A percentile compares a stretch with the other conserved stretches of the same genome.
Evolutionary conservation across 306 rosid species (phyloP).

Genomic region (Quercus alba): DNA sequence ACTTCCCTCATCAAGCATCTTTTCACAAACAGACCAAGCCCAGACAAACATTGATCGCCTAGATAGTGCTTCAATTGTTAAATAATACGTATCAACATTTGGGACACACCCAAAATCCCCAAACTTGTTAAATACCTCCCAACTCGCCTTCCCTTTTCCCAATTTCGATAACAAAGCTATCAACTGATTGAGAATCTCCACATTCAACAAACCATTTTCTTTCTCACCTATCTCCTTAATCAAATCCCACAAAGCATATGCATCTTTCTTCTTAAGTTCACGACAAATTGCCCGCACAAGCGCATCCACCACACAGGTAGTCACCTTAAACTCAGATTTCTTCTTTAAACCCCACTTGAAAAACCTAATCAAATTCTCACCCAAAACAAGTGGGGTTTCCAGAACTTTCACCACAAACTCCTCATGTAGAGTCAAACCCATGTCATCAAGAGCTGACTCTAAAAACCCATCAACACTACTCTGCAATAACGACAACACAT

Average conservation of each 20-base stretch:
- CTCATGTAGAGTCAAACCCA: conserved; percentile 43
- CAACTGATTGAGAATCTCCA: conserved; percentile 47
- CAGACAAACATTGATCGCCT: conserved; percentile 42
- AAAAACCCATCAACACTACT: conserved; percentile 45
- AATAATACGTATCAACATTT: conserved; percentile 54
- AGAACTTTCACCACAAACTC: conserved; percentile 44
- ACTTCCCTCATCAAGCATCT: conserved; percentile 53
- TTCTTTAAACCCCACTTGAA: conserved; percentile 60
- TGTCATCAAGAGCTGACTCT: conserved; percentile 43
- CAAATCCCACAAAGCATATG: conserved; percentile 65
- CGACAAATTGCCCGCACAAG: conserved; percentile 37
- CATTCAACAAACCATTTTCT: conserved; percentile 32
- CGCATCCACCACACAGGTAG: conserved; percentile 39
- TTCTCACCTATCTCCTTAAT: conserved; percentile 53
- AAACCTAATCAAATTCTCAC: conserved; percentile 61
- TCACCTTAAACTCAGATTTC: conserved; percentile 37
- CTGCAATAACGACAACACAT: conserved; percentile 41
- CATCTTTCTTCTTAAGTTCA: conserved; percentile 29
- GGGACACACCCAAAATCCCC: conserved; percentile 54
- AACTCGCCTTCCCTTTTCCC: conserved; percentile 72
- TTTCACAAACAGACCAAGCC: conserved; percentile 51
- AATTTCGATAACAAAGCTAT: conserved; percentile 50
- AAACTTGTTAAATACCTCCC: conserved; percentile 56
- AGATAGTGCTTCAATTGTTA: conserved; percentile 60
- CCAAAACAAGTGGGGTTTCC: conserved; percentile 46